Evolutionary conservation across 2,329 filamentous ascomycete genomes (phyloP).

Genomic region (Diplocarpon mali): DNA sequence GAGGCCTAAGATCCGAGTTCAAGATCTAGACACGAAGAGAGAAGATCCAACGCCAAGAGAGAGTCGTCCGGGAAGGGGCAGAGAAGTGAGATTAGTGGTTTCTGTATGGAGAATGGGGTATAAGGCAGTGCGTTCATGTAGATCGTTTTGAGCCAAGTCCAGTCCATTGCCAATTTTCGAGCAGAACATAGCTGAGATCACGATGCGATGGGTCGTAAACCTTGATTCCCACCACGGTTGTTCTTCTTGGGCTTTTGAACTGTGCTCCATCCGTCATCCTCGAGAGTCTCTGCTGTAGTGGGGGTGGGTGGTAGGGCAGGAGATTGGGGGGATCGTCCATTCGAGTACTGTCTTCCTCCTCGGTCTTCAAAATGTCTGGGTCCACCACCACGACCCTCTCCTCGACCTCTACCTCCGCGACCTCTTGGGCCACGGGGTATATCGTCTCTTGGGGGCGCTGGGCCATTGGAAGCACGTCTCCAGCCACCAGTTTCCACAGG

Average conservation of each 20-base stretch:
- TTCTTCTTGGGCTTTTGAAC: constrained; percentile 33
- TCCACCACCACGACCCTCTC: constrained; percentile 17
- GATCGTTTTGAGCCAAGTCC: constrained; percentile 1
- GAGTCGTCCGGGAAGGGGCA: constrained; percentile 18
- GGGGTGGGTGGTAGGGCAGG: constrained; percentile 29
- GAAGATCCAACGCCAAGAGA: constrained; percentile 25
- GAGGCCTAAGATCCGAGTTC: constrained; percentile 12
- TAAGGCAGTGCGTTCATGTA: constrained; percentile 1
- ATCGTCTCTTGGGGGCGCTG: constrained; percentile 29
- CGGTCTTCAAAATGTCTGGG: constrained; percentile 23
- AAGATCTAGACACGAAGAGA: constrained; percentile 23
- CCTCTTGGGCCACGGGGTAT: constrained; percentile 33
- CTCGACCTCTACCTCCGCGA: constrained; percentile 33
- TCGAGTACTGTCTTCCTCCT: constrained; percentile 19
- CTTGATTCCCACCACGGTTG: constrained; percentile 26
- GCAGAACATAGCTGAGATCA: constrained; percentile 9
- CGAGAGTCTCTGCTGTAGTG: constrained; percentile 28
- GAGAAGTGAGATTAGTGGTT: constrained; percentile 9
- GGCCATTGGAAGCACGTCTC: constrained; percentile 40
- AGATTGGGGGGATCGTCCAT: constrained; percentile 36
- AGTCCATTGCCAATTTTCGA: constrained; percentile 3
- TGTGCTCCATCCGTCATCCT: constrained; percentile 56
- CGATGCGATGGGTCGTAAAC: constrained; percentile 26
- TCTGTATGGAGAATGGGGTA: constrained; percentile 2
- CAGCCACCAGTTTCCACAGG: constrained; percentile 49